Evolutionary conservation across 306 rosid species (phyloP).

Genomic region (Styphnolobium japonicum): DNA sequence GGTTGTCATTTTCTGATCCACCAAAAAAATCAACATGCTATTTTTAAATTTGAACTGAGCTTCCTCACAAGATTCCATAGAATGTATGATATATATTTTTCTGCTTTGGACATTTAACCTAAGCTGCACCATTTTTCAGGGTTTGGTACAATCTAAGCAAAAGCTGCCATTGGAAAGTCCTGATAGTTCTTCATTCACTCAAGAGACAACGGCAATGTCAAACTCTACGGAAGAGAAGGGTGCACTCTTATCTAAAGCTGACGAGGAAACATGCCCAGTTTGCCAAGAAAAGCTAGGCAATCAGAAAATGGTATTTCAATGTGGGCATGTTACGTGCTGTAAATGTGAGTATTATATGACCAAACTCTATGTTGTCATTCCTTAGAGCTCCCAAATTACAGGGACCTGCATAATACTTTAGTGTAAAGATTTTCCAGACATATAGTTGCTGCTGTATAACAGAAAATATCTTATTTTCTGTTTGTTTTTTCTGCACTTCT

Average conservation of each 20-base stretch:
- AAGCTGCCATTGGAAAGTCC: constrained; percentile 42
- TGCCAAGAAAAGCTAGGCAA: constrained; percentile 81
- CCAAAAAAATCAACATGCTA: background rate
- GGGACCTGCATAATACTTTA: background rate
- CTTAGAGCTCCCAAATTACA: background rate
- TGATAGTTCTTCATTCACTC: constrained; percentile 42
- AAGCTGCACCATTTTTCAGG: constrained; percentile 48
- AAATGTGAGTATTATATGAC: constrained; percentile 63
- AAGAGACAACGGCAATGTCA: constrained; percentile 36
- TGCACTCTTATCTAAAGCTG: constrained; percentile 37
- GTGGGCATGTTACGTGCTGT: constrained; percentile 93
- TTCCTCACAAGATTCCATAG: background rate
- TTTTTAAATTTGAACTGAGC: background rate
- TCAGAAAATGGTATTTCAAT: constrained; percentile 92
- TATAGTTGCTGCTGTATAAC: constrained; percentile 13
- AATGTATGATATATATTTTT: constrained; percentile 11
- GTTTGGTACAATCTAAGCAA: constrained; percentile 78
- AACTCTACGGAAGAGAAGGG: constrained; percentile 45
- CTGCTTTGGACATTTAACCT: constrained; percentile 7
- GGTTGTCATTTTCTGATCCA: background rate
- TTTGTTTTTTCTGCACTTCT: background rate
- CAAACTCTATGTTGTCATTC: constrained; percentile 12
- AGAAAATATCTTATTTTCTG: background rate
- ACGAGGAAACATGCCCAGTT: constrained; percentile 83
- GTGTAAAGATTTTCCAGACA: constrained; percentile 1